Conservation (phyloP, 768 basidiomycete species). For the Collybiopsis luxurians region DNA sequence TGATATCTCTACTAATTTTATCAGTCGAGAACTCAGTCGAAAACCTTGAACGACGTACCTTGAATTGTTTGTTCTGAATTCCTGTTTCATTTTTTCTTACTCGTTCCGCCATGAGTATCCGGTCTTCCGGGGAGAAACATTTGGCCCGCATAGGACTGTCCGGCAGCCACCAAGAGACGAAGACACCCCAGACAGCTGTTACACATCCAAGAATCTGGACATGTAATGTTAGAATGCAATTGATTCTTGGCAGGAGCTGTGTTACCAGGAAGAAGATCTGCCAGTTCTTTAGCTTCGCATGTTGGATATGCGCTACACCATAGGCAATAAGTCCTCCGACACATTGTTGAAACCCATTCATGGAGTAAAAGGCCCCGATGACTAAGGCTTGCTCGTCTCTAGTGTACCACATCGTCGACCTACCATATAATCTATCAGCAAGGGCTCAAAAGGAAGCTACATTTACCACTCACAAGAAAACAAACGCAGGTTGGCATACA, state of each 20-base stretch:
- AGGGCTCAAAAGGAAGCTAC: background rate
- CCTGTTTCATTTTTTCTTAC: conserved; percentile 52
- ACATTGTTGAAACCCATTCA: conserved; percentile 48
- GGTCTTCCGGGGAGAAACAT: conserved; percentile 46
- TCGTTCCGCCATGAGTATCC: conserved; percentile 46
- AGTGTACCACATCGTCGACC: conserved; percentile 52
- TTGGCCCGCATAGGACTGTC: conserved; percentile 46
- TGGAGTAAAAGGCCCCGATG: conserved; percentile 42
- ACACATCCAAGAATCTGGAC: conserved; percentile 39
- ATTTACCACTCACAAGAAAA: conserved; percentile 31
- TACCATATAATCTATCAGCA: conserved; percentile 9
- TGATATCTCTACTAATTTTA: conserved; percentile 22
- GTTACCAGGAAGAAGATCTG: conserved; percentile 42
- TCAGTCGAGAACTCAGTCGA: background rate
- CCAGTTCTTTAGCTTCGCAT: conserved; percentile 45
- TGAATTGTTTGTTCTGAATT: conserved; percentile 50
- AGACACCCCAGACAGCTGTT: conserved; percentile 46
- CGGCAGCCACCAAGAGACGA: conserved; percentile 49
- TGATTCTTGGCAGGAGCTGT: background rate
- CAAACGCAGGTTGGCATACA: conserved; percentile 47
- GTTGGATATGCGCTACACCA: conserved; percentile 43
- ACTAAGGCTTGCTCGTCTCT: conserved; percentile 48
- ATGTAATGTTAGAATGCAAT: conserved; percentile 5
- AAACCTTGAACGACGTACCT: conserved; percentile 21
- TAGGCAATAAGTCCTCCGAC: conserved; percentile 50